These are phyloP conservation scores for Capronia coronata DNA, from an alignment of 2,329 filamentous ascomycete genomes.

Conservation along the genomic window DNA sequence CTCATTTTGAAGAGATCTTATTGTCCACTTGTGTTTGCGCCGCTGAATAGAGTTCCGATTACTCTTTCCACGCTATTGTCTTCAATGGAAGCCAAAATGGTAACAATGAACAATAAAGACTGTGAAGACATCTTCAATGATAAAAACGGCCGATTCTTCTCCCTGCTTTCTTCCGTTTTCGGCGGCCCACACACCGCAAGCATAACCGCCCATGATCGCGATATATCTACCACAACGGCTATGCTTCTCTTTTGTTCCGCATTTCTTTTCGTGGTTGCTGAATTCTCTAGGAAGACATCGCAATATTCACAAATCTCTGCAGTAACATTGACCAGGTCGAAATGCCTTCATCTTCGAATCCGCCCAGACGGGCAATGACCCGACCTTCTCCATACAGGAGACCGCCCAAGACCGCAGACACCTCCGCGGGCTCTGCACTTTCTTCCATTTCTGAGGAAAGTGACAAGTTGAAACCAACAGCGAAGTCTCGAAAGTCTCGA, in stretches of 20 bases:
- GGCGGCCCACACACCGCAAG: conserved; percentile 4
- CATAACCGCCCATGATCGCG: not conserved
- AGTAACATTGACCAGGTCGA: not conserved
- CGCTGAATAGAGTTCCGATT: not conserved
- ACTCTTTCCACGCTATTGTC: not conserved
- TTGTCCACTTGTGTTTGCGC: not conserved
- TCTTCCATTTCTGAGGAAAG: not conserved
- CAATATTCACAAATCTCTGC: not conserved
- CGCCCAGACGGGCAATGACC: conserved; percentile 3
- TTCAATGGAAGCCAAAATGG: not conserved
- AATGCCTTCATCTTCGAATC: not conserved
- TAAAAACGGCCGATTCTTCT: conserved; percentile 9
- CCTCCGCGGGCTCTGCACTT: not conserved
- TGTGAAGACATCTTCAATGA: not conserved
- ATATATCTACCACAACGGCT: conserved; percentile 5
- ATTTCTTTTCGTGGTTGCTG: not conserved
- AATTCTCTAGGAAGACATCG: not conserved
- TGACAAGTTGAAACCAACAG: not conserved
- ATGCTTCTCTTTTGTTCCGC: conserved; percentile 2
- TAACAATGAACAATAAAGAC: conserved; percentile 7
- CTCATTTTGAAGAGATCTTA: not conserved
- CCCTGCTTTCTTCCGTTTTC: conserved; percentile 10
- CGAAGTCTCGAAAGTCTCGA: not conserved
- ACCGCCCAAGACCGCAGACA: not conserved
- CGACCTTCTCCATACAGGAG: conserved; percentile 7